These are phyloP conservation scores for Acer yangbiense DNA, from an alignment of 345 rosid genomes.

Conservation along the genomic window DNA sequence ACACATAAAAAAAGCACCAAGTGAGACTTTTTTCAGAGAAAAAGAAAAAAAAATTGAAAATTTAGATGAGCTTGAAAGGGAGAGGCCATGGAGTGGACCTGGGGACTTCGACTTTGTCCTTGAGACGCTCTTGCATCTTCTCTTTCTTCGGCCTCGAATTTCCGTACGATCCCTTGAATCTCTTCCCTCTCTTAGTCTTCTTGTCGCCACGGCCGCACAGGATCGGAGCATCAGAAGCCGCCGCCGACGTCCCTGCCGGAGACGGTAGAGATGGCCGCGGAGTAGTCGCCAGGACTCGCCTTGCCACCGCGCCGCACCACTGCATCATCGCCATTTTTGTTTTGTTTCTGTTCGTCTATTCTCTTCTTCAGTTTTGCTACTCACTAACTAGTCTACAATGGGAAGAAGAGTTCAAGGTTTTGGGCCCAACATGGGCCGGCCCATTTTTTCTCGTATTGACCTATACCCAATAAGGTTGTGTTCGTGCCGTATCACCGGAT, in stretches of 20 bases:
- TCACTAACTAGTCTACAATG: background rate
- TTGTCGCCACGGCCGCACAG: constrained; percentile 92
- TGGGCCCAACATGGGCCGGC: background rate
- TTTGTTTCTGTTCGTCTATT: background rate
- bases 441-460: background rate
- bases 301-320: constrained; percentile 61
- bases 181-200: constrained; percentile 91
- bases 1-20: background rate
- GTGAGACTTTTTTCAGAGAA: background rate
- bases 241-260: constrained; percentile 21
- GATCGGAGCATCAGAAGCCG: constrained; percentile 37
- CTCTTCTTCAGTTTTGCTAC: background rate
- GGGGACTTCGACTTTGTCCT: constrained; percentile 90
- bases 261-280: constrained; percentile 32
- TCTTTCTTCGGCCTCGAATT: constrained; percentile 88
- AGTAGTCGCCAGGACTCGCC: constrained; percentile 48
- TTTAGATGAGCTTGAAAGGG: constrained; percentile 91
- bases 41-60: background rate
- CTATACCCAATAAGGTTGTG: no score
- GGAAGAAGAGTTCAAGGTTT: background rate
- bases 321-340: constrained; percentile 54
- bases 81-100: constrained; percentile 99
- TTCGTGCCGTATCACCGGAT: no score
- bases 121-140: constrained; percentile 86
- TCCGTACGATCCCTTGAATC: constrained; percentile 87